Evolutionary conservation across 208 protist species (phyloP).

Genomic region (Trypanosoma brucei): DNA sequence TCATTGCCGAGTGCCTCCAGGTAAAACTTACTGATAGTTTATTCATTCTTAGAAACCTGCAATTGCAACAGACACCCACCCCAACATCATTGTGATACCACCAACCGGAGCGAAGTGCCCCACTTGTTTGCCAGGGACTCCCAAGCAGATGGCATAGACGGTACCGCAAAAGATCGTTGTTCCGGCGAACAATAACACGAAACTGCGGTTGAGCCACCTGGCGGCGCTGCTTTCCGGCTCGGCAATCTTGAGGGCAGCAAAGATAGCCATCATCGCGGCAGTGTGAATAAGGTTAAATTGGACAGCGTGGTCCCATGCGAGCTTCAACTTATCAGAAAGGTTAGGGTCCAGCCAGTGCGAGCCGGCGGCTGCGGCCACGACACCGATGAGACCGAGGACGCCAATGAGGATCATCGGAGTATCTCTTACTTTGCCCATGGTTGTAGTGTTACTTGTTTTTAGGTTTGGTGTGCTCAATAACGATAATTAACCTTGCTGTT

Average conservation of each 20-base stretch:
- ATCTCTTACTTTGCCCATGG: slow-evolving; percentile 14
- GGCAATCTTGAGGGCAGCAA: slow-evolving; percentile 16
- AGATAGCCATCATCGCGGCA: slow-evolving; percentile 44
- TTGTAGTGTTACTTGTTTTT: neutral
- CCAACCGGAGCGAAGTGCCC: slow-evolving; percentile 59
- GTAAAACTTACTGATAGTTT: too few species aligned
- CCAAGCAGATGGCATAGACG: slow-evolving; percentile 60
- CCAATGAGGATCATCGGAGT: slow-evolving; percentile 14
- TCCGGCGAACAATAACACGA: slow-evolving; percentile 45
- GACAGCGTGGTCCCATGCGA: slow-evolving; percentile 10
- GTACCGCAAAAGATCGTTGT: slow-evolving; percentile 54
- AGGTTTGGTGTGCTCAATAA: neutral
- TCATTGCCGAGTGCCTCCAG: too few species aligned
- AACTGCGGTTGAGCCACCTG: slow-evolving; percentile 40
- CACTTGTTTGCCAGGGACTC: slow-evolving; percentile 39
- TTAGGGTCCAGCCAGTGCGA: slow-evolving; percentile 14
- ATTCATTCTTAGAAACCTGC: slow-evolving; percentile 26
- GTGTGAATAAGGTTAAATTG: slow-evolving; percentile 75
- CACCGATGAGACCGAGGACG: slow-evolving; percentile 15
- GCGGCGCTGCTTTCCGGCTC: slow-evolving; percentile 14
- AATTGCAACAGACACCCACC: slow-evolving; percentile 55
- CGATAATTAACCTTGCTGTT: neutral
- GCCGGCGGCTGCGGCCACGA: slow-evolving; percentile 18
- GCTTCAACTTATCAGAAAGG: slow-evolving; percentile 1
- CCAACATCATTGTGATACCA: slow-evolving; percentile 58